Evolutionary conservation across 2,329 filamentous ascomycete species (phyloP).

Genomic region (Trichoderma endophyticum): DNA sequence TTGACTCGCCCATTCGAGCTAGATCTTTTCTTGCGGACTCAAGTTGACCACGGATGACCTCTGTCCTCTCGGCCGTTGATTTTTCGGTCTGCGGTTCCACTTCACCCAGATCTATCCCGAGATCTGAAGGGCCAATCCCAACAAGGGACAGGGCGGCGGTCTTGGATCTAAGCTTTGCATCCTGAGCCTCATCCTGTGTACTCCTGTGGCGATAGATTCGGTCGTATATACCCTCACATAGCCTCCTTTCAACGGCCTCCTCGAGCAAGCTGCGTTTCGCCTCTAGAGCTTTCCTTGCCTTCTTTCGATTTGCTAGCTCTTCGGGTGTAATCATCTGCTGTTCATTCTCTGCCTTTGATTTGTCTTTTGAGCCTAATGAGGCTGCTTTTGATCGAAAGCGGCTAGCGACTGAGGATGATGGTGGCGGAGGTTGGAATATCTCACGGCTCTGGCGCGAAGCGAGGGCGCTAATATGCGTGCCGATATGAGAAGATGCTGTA

Average conservation of each 20-base stretch:
- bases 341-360: constrained; percentile 46
- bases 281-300: constrained; percentile 73
- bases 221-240: constrained; percentile 81
- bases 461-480: constrained; percentile 79
- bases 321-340: constrained; percentile 90
- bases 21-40: constrained; percentile 67
- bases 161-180: constrained; percentile 91
- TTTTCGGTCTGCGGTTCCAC: constrained; percentile 51
- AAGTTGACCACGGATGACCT: constrained; percentile 70
- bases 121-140: constrained; percentile 80
- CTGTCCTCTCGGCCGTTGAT: constrained; percentile 54
- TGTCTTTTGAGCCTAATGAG: constrained; percentile 52
- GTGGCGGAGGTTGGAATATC: constrained; percentile 52
- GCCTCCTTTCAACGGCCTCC: constrained; percentile 83
- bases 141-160: constrained; percentile 88
- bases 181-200: constrained; percentile 90
- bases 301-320: constrained; percentile 78
- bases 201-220: constrained; percentile 88
- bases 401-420: constrained; percentile 56
- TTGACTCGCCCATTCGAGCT: constrained; percentile 77
- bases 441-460: constrained; percentile 72
- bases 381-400: constrained; percentile 55
- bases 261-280: constrained; percentile 74
- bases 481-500: constrained; percentile 75
- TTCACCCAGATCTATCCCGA: constrained; percentile 71